Conservation (phyloP, 164 flowering plant genomes). For the Aristolochia fimbriata region DNA sequence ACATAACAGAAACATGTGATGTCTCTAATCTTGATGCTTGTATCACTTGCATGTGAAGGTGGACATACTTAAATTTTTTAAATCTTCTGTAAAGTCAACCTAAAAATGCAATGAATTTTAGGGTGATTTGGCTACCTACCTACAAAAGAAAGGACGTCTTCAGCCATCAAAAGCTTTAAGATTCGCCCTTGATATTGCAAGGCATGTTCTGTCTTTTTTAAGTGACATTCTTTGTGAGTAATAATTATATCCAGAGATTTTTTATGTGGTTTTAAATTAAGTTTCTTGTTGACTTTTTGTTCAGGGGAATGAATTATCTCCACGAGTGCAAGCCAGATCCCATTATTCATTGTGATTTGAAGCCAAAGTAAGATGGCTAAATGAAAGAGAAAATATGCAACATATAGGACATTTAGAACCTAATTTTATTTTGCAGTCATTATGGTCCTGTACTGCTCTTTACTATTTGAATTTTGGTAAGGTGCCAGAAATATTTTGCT, state of each 20-base stretch:
- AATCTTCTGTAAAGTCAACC: not conserved
- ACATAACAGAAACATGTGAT: not conserved
- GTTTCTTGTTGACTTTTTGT: slow-evolving; percentile 5
- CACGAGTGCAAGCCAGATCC: slow-evolving; percentile 98
- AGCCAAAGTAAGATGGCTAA: slow-evolving; percentile 89
- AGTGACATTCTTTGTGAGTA: not conserved
- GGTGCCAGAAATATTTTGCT: slow-evolving; percentile 99
- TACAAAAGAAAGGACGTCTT: slow-evolving; percentile 81
- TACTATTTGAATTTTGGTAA: slow-evolving; percentile 78
- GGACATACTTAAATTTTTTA: not conserved
- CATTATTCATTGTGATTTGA: slow-evolving; percentile 79
- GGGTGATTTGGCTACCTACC: slow-evolving; percentile 86
- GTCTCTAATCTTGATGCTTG: not conserved
- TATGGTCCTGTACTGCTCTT: slow-evolving; percentile 32
- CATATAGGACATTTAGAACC: slow-evolving; percentile 7
- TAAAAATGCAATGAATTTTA: slow-evolving; percentile 19
- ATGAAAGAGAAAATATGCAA: slow-evolving; percentile 25
- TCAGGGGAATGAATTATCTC: slow-evolving; percentile 98
- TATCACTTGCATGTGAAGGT: not conserved
- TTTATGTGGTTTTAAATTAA: not conserved
- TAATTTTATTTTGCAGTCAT: slow-evolving; percentile 12
- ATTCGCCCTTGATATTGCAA: slow-evolving; percentile 91
- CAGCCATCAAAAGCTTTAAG: slow-evolving; percentile 75
- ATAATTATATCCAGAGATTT: too few species aligned
- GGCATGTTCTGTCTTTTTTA: slow-evolving; percentile 31